These are phyloP conservation scores for Triadica sebifera DNA, from an alignment of 345 rosid genomes.

Conservation along the genomic window DNA sequence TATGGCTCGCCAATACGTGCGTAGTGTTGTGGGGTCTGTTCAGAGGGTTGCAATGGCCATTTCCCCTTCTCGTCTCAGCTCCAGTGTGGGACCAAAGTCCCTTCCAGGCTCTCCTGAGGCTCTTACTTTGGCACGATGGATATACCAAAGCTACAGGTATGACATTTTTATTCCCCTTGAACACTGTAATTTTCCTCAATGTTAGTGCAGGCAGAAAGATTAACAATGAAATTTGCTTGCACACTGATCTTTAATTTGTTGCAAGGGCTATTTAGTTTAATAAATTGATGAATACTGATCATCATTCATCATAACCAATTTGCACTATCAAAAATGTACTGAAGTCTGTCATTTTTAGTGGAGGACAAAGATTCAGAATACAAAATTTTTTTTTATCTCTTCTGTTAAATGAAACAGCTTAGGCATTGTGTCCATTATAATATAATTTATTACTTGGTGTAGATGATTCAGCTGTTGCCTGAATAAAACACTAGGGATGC, in stretches of 20 bases:
- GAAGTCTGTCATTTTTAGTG: neutral
- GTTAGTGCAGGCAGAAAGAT: neutral
- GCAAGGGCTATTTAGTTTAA: neutral
- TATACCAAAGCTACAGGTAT: constrained; percentile 81
- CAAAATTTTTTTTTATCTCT: neutral
- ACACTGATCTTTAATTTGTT: neutral
- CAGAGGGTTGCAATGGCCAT: constrained; percentile 98
- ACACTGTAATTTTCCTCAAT: neutral
- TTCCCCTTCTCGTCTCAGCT: constrained; percentile 59
- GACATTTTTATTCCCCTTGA: neutral
- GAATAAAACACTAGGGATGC: too few species aligned
- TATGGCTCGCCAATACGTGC: constrained; percentile 93
- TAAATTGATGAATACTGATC: too few species aligned
- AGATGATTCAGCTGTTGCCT: too few species aligned
- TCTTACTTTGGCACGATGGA: constrained; percentile 81
- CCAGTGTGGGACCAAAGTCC: constrained; percentile 45
- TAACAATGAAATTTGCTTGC: neutral
- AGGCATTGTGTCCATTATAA: too few species aligned
- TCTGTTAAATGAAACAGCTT: neutral
- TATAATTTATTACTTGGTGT: too few species aligned
- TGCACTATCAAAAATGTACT: neutral
- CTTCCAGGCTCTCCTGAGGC: constrained; percentile 93
- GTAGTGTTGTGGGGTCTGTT: constrained; percentile 83
- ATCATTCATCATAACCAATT: neutral
- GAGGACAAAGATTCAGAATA: neutral